Percentiles rank a stretch among this genome's conserved stretches.
These are phyloP conservation scores for Fusarium bulbicola DNA, from an alignment of 2,329 filamentous ascomycete species.

Conservation along the genomic window DNA sequence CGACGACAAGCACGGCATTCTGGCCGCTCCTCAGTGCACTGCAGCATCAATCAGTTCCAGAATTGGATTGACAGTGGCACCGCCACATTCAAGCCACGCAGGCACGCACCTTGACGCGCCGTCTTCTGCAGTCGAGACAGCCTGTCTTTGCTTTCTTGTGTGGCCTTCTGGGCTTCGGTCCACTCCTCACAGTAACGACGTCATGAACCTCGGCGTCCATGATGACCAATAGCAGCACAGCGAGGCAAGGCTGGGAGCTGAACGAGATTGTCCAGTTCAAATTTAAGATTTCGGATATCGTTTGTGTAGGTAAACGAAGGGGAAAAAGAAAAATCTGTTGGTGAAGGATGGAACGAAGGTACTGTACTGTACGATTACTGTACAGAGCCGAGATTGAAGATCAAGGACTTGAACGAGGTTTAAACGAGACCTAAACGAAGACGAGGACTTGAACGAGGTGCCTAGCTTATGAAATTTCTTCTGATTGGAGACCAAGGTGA, in stretches of 20 bases:
- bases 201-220: neutral
- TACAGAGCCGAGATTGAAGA: neutral
- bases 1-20: constrained; percentile 1
- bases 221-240: neutral
- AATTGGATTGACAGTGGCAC: neutral
- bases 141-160: constrained; percentile 15
- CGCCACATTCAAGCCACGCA: neutral
- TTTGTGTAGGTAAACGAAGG: neutral
- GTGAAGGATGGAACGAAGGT: neutral
- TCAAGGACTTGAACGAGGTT: neutral
- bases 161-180: neutral
- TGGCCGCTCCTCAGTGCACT: constrained; percentile 1
- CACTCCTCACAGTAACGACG: neutral
- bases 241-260: neutral
- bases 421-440: neutral
- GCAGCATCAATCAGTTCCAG: neutral
- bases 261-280: neutral
- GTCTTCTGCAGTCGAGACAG: constrained; percentile 5
- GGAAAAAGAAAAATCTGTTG: neutral
- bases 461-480: neutral
- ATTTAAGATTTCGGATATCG: neutral
- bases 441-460: neutral
- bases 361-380: neutral
- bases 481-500: neutral
- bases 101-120: constrained; percentile 2